phyloP scores from a whole-genome alignment of 768 basidiomycete species.

The Kwoniella newhampshirensis region DNA sequence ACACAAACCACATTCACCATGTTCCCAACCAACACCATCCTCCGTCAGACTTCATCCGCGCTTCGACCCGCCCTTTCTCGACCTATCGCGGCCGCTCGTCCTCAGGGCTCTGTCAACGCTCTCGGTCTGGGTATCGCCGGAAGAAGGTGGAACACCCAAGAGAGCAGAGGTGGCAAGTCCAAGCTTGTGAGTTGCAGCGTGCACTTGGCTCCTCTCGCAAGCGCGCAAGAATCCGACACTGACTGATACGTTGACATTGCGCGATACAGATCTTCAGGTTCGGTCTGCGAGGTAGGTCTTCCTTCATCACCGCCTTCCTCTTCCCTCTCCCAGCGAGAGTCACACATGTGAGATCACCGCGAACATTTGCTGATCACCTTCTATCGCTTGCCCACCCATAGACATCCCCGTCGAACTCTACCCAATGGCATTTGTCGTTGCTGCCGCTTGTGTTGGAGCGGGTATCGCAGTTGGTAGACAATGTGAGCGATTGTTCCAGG shows the following conservation, averaged over 20 bases:
- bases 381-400: constrained; percentile 2
- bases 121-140: constrained; percentile 26
- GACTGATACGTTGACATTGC: not conserved
- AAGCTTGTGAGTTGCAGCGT: constrained; percentile 46
- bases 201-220: not conserved
- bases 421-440: constrained; percentile 50
- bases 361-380: not conserved
- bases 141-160: constrained; percentile 34
- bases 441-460: constrained; percentile 47
- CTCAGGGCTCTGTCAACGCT: not conserved
- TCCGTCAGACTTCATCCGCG: constrained; percentile 25
- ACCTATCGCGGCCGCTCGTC: constrained; percentile 2
- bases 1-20: constrained; percentile 12
- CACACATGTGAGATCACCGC: too few species aligned
- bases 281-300: constrained; percentile 46
- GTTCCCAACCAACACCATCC: constrained; percentile 27
- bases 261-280: constrained; percentile 47
- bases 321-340: too few species aligned
- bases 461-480: constrained; percentile 39
- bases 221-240: not conserved
- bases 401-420: constrained; percentile 53
- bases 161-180: constrained; percentile 42
- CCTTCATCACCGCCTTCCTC: too few species aligned
- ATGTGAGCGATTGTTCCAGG: too few species aligned
- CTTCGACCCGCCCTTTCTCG: constrained; percentile 11